Evolutionary conservation across 2,329 filamentous ascomycete genomes (phyloP).

Genomic region (Penicillium sp.): DNA sequence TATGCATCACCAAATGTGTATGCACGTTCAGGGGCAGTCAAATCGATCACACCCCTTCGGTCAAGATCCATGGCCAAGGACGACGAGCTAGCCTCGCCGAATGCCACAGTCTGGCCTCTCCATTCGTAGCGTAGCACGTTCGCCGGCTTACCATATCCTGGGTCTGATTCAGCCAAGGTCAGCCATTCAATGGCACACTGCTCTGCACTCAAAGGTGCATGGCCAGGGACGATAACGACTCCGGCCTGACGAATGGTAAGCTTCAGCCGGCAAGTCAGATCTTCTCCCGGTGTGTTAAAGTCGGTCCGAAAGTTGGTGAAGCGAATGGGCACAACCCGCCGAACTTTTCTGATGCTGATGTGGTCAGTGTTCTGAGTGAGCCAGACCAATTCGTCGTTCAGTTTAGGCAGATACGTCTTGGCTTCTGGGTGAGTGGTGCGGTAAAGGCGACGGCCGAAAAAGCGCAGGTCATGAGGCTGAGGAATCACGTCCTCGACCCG

Average conservation of each 20-base stretch:
- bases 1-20: conserved; percentile 72
- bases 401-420: conserved; percentile 34
- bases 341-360: conserved; percentile 41
- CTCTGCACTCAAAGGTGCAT: conserved; percentile 7
- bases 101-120: conserved; percentile 33
- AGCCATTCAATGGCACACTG: conserved; percentile 33
- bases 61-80: conserved; percentile 1
- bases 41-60: conserved; percentile 18
- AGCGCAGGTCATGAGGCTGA: conserved; percentile 22
- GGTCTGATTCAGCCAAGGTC: conserved; percentile 30
- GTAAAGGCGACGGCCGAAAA: conserved; percentile 42
- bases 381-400: conserved; percentile 49
- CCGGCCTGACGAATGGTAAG: conserved; percentile 14
- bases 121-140: conserved; percentile 30
- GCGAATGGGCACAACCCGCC: conserved; percentile 45
- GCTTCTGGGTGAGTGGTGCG: conserved; percentile 33
- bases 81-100: conserved; percentile 24
- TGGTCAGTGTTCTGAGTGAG: conserved; percentile 43
- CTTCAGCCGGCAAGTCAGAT: conserved; percentile 37
- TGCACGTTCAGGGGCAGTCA: conserved; percentile 26
- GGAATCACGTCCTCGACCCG: conserved; percentile 40
- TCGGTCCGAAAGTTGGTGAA: conserved; percentile 53
- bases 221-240: neutral
- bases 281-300: conserved; percentile 14
- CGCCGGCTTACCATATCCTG: conserved; percentile 10